A percentile compares a stretch with the other conserved stretches of the same genome.
Evolutionary conservation across 2,329 filamentous ascomycete species (phyloP).

Genomic region (Aspergillus quadricinctus): DNA sequence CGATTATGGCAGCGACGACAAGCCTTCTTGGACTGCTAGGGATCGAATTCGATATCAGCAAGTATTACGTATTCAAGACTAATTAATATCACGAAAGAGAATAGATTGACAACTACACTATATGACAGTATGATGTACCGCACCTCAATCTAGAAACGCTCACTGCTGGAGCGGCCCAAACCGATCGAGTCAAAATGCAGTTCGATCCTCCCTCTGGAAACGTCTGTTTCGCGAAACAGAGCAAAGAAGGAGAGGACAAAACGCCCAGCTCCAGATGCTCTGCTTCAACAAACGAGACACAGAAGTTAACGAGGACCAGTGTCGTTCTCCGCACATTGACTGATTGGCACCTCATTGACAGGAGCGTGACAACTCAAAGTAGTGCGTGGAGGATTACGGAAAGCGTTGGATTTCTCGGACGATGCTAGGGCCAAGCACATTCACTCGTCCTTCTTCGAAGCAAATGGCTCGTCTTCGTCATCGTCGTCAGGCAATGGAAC

Average conservation of each 20-base stretch:
- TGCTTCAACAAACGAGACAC: constrained; percentile 23
- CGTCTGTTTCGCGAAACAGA: constrained; percentile 19
- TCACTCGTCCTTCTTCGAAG: constrained; percentile 26
- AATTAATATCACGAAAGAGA: constrained; percentile 2
- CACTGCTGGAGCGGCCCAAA: constrained; percentile 15
- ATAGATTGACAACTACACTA: constrained; percentile 1
- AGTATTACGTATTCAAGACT: not conserved
- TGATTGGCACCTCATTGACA: constrained; percentile 86
- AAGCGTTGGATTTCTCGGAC: not conserved
- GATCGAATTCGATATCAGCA: not conserved
- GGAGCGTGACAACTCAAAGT: constrained; percentile 94
- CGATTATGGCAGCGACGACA: not conserved
- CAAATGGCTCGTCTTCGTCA: constrained; percentile 49
- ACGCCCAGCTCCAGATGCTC: constrained; percentile 23
- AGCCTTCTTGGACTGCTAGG: not conserved
- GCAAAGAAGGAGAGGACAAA: constrained; percentile 27
- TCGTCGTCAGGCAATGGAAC: constrained; percentile 55
- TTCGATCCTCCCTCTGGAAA: constrained; percentile 26
- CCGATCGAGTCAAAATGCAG: constrained; percentile 23
- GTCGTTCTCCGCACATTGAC: constrained; percentile 88
- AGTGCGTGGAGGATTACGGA: constrained; percentile 56
- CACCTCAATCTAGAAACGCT: constrained; percentile 27
- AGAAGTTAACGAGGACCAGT: constrained; percentile 32
- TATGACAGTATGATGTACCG: constrained; percentile 22
- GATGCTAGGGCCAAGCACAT: not conserved